phyloP scores from a whole-genome alignment of 2,329 filamentous ascomycete genomes.

The Fusarium sp. region DNA sequence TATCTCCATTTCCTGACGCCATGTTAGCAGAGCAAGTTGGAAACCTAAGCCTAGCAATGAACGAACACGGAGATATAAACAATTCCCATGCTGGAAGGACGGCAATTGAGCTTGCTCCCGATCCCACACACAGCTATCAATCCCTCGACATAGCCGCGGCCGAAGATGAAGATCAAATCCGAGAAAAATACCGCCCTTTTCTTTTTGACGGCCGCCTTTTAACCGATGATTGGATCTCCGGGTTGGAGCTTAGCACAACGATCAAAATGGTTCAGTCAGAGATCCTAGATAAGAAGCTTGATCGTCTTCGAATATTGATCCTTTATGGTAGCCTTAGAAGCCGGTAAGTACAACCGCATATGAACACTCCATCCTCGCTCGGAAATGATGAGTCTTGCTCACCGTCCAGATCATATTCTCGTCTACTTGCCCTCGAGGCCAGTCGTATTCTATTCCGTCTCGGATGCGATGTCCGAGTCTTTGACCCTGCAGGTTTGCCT shows the following conservation, averaged over 20 bases:
- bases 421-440: constrained; percentile 67
- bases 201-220: constrained; percentile 48
- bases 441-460: constrained; percentile 68
- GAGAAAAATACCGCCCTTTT: background rate
- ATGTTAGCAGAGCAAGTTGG: background rate
- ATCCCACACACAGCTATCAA: constrained; percentile 38
- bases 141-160: background rate
- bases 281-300: constrained; percentile 50
- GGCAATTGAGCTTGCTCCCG: constrained; percentile 24
- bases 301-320: constrained; percentile 64
- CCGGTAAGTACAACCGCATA: constrained; percentile 38
- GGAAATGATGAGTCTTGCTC: constrained; percentile 1
- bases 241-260: constrained; percentile 63
- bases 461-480: constrained; percentile 72
- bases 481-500: constrained; percentile 65
- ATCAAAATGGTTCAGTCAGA: constrained; percentile 58
- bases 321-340: constrained; percentile 67
- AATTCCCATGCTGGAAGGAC: constrained; percentile 44
- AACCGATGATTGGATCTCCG: constrained; percentile 62
- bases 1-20: background rate
- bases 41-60: constrained; percentile 20
- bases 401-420: constrained; percentile 62
- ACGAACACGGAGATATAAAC: constrained; percentile 47
- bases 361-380: background rate
- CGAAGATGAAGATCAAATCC: background rate